Conservation (phyloP, 2,329 filamentous ascomycete genomes). For the Raffaelea arxii region DNA sequence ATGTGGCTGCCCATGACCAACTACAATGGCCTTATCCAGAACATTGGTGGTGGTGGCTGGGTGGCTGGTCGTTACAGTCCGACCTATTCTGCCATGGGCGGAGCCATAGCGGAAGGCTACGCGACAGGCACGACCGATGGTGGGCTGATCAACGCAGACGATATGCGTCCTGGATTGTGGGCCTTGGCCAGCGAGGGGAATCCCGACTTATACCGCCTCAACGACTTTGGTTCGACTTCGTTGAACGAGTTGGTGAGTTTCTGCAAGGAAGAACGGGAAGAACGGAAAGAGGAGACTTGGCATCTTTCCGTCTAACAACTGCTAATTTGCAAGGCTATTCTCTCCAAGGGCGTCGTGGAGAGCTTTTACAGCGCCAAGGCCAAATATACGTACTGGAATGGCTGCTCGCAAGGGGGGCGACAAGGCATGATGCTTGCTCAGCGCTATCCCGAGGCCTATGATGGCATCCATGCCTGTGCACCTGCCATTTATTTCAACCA, state of each 20-base stretch:
- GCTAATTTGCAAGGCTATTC: conserved; percentile 39
- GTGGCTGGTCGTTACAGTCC: conserved; percentile 11
- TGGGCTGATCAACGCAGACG: neutral
- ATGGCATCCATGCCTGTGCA: conserved; percentile 39
- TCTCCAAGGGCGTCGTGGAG: conserved; percentile 37
- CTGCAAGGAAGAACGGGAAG: no score
- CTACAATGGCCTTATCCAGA: conserved; percentile 24
- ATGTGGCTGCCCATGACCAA: conserved; percentile 21
- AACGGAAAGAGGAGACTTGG: no score
- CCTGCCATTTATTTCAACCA: conserved; percentile 30
- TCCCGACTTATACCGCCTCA: conserved; percentile 7
- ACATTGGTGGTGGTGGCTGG: conserved; percentile 22
- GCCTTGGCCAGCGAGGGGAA: neutral
- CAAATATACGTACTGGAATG: conserved; percentile 41
- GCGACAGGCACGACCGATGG: conserved; percentile 22
- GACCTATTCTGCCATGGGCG: conserved; percentile 9
- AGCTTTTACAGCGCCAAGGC: conserved; percentile 35
- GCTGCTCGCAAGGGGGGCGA: conserved; percentile 44
- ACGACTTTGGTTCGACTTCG: conserved; percentile 24
- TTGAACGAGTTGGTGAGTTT: no score
- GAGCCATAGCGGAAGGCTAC: conserved; percentile 9
- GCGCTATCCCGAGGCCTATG: conserved; percentile 39
- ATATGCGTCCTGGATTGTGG: no score
- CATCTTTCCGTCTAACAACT: conserved; percentile 36
- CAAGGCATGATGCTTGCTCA: conserved; percentile 40